phyloP scores from a whole-genome alignment of 2,329 filamentous ascomycete genomes.

The Emmonsiellopsis sp. region DNA sequence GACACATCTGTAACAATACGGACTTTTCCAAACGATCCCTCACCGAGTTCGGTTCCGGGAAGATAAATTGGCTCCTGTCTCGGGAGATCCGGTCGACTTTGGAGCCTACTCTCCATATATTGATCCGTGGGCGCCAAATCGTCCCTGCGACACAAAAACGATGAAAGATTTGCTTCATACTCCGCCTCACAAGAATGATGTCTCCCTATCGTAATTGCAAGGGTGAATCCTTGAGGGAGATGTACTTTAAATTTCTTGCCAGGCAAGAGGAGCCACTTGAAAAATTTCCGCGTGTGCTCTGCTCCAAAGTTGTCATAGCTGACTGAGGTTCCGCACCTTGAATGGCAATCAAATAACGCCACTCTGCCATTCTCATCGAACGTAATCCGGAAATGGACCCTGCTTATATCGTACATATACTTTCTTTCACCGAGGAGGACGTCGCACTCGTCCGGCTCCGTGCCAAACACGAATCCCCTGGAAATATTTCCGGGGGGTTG shows the following conservation, averaged over 20 bases:
- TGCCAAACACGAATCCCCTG: conserved; percentile 6
- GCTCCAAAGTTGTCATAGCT: conserved; percentile 7
- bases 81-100: conserved; percentile 1
- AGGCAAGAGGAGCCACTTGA: conserved; percentile 9
- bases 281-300: conserved; percentile 5
- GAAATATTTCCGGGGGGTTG: conserved; percentile 2
- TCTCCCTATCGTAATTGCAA: neutral
- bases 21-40: conserved; percentile 8
- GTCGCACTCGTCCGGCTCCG: conserved; percentile 1
- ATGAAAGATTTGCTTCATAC: conserved; percentile 5
- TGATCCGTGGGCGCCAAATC: neutral
- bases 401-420: neutral
- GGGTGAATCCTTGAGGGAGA: neutral
- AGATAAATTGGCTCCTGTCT: conserved; percentile 8
- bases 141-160: conserved; percentile 1
- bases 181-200: conserved; percentile 2
- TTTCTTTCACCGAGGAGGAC: neutral
- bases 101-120: neutral
- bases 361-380: conserved; percentile 6
- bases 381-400: conserved; percentile 7
- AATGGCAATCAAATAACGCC: conserved; percentile 6
- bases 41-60: conserved; percentile 1
- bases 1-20: conserved; percentile 6
- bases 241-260: conserved; percentile 2
- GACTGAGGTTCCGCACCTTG: conserved; percentile 6